phyloP scores from a whole-genome alignment of 176 grass and related monocot species.

The Microstegium vimineum region DNA sequence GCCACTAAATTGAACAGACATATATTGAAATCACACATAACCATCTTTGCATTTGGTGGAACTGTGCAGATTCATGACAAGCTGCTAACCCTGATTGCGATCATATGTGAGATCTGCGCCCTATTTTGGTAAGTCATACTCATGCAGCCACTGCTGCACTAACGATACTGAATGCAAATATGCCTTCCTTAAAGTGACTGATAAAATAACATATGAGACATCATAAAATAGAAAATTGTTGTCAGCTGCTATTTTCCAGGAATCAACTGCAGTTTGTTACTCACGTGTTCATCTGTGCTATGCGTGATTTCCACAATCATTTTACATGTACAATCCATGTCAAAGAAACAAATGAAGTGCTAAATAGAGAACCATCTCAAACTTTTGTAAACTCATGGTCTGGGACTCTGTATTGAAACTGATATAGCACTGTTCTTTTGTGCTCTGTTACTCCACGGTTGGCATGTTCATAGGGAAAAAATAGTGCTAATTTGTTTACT shows the following conservation, averaged over 20 bases:
- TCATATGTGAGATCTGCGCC: constrained; percentile 84
- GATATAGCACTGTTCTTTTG: neutral
- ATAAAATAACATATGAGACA: neutral
- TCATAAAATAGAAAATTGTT: neutral
- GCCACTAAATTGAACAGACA: neutral
- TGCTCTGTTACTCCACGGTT: neutral
- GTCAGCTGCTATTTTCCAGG: neutral
- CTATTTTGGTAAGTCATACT: constrained; percentile 47
- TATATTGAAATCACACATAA: neutral
- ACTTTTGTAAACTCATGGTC: neutral
- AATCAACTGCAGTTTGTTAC: neutral
- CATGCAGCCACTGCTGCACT: neutral
- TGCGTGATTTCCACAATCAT: neutral
- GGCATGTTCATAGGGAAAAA: neutral
- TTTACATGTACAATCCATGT: neutral
- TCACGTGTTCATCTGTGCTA: neutral
- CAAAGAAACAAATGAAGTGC: neutral
- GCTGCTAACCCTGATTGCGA: constrained; percentile 65
- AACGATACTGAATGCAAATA: neutral
- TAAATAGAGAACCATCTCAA: constrained; percentile 1
- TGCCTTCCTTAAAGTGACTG: constrained; percentile 8
- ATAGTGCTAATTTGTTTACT: neutral
- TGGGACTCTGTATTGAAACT: neutral
- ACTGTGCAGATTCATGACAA: constrained; percentile 80
- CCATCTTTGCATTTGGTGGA: neutral